Evolutionary conservation across 768 basidiomycete species (phyloP).

Genomic region (Kondoa subrosea): DNA sequence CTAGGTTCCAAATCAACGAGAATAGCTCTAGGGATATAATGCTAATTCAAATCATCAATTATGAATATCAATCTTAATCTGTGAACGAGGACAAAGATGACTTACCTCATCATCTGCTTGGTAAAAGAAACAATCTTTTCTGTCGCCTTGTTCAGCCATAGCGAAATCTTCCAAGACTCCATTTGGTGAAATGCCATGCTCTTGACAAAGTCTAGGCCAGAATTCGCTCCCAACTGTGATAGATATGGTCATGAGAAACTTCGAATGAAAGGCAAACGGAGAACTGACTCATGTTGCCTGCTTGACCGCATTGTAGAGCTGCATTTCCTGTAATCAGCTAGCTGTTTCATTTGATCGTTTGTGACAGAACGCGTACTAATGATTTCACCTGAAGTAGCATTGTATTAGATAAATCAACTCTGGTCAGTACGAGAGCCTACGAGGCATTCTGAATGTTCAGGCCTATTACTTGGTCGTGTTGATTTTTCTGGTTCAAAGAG

Average conservation of each 20-base stretch:
- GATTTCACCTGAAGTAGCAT: not conserved
- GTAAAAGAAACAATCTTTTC: slow-evolving; percentile 99
- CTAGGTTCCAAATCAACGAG: slow-evolving; percentile 90
- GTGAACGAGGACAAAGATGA: not conserved
- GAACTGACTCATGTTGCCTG: slow-evolving; percentile 3
- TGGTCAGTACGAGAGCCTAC: not conserved
- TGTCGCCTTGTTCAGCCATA: slow-evolving; percentile 49
- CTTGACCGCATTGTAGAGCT: slow-evolving; percentile 1
- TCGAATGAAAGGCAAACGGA: not conserved
- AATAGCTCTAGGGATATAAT: slow-evolving; percentile 93
- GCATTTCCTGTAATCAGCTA: not conserved
- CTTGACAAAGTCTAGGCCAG: slow-evolving; percentile 95
- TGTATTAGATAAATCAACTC: not conserved
- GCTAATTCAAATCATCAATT: slow-evolving; percentile 28
- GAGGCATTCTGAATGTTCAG: not conserved
- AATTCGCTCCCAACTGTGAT: slow-evolving; percentile 79
- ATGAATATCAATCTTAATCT: not conserved
- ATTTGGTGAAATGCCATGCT: slow-evolving; percentile 91
- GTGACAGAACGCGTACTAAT: not conserved
- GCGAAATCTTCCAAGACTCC: slow-evolving; percentile 97
- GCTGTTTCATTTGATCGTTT: not conserved
- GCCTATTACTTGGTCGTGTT: too few relatives aligned
- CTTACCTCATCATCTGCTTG: slow-evolving; percentile 84
- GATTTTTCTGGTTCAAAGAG: too few relatives aligned
- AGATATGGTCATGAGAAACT: not conserved